Evolutionary conservation across 257 asterid species (phyloP), one percentile per base, ranked within the genome.

Genomic region (Jacaranda mimosifolia): DNA sequence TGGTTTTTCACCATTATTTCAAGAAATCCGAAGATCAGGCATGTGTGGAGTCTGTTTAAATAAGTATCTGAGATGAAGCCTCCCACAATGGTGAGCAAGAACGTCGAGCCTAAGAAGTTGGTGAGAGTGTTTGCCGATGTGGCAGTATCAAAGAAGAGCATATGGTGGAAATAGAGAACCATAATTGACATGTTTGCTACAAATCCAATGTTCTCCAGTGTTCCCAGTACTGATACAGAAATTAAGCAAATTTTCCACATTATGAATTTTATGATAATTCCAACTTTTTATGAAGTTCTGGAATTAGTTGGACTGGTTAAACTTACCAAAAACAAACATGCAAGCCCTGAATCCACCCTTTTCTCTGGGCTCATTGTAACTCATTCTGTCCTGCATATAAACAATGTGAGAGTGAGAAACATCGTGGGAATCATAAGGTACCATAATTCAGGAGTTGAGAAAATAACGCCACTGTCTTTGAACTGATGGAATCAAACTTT

Each of bases 81-180:
- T 52, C 94, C 89, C 26, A 87, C 43, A 43, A 89, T 76, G 55
- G 91, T 85, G 73, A 89, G 89, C 77, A 85, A 77, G 86, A 85
- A 89, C 6, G 93, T 89, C 46, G 90, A 87, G 17, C 93, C 91
- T 78, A 89, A 9, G 77, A 87, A 89, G 80, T 87, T 87, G 60
- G 91, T 87, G 63, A 83, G 85, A 5, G 87, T 74, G 81, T 87
- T 89, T 39, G 91, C 88, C 11, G 91, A 81, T 1, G 81, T 26
- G 10, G 87, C 74, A 32, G 79, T 40, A 64, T 74, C 58, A 59
- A 83, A 87, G 49, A 69, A 83, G 42, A 80, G 66, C n/a, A 73
- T 83, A 9, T 43, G 71, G 75, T 80, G 81, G 80, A 87, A 87
- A 70, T 87, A 83, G 45, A 87, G 85, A 57, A 83, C 86, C 86